Percentiles rank a stretch among this genome's conserved stretches.
Evolutionary conservation across 2,329 filamentous ascomycete species (phyloP).

Genomic region (Fusarium transvaalense): DNA sequence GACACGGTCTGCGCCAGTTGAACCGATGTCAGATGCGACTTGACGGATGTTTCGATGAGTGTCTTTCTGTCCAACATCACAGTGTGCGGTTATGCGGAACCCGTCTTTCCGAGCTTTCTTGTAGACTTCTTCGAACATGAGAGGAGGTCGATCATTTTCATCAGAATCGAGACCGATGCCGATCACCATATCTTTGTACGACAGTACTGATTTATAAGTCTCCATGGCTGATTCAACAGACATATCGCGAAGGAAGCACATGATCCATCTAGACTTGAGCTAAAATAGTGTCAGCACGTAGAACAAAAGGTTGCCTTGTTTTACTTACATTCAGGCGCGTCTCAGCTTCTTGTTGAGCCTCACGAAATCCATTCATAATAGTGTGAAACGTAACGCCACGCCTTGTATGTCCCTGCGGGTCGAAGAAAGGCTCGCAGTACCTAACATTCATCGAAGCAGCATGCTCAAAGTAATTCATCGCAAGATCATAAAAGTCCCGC

Average conservation of each 20-base stretch:
- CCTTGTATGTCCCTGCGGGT: conserved; percentile 77
- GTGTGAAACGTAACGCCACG: conserved; percentile 72
- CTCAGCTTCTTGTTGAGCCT: conserved; percentile 68
- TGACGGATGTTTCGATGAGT: conserved; percentile 64
- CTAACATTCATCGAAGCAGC: conserved; percentile 73
- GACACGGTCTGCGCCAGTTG: conserved; percentile 72
- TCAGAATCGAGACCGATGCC: conserved; percentile 62
- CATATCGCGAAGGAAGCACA: conserved; percentile 78
- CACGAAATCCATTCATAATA: conserved; percentile 71
- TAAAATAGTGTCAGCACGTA: background rate
- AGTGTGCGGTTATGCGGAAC: conserved; percentile 63
- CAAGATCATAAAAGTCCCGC: conserved; percentile 77
- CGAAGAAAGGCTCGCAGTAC: conserved; percentile 83
- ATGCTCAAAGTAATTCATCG: conserved; percentile 75
- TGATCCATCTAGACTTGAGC: conserved; percentile 68
- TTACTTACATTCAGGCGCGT: background rate
- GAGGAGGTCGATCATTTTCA: conserved; percentile 59
- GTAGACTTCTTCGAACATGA: conserved; percentile 59
- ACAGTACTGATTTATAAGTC: conserved; percentile 60
- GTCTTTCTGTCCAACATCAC: conserved; percentile 64
- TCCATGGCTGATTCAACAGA: conserved; percentile 77
- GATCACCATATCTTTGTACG: conserved; percentile 55
- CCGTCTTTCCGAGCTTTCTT: conserved; percentile 54
- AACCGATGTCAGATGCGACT: conserved; percentile 63
- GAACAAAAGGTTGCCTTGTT: fast-evolving